These are phyloP conservation scores for Euptelea pleiosperma DNA, from an alignment of 164 flowering plant genomes.

Conservation along the genomic window DNA sequence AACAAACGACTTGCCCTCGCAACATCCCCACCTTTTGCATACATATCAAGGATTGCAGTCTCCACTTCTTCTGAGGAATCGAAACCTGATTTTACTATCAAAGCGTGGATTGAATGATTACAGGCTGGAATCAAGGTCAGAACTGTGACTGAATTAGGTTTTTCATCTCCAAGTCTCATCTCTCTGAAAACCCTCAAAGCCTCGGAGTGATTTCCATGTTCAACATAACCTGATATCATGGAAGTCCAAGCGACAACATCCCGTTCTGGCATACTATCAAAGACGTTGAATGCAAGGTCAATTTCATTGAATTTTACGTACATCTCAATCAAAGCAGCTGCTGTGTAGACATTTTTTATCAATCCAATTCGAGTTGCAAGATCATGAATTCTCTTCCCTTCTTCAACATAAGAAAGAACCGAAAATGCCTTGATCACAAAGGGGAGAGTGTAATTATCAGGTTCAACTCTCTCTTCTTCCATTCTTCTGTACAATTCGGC, in stretches of 20 bases:
- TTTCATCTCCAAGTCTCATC: conserved; percentile 22
- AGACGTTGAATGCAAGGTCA: conserved; percentile 15
- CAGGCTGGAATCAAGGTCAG: conserved; percentile 23
- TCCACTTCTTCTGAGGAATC: conserved; percentile 20
- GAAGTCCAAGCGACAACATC: conserved; percentile 37
- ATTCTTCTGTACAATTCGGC: conserved; percentile 20
- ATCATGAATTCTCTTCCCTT: conserved; percentile 23
- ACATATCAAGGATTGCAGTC: conserved; percentile 26
- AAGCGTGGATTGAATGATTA: conserved; percentile 16
- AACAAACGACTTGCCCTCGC: conserved; percentile 11
- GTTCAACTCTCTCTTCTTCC: conserved; percentile 18
- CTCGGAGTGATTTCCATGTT: conserved; percentile 9
- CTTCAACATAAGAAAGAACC: conserved; percentile 11
- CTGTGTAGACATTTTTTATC: conserved; percentile 21
- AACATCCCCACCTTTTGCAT: conserved; percentile 26
- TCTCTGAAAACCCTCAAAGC: conserved; percentile 18
- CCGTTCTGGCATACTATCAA: conserved; percentile 27
- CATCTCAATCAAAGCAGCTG: conserved; percentile 27
- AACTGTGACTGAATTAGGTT: conserved; percentile 24
- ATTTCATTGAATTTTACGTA: conserved; percentile 20
- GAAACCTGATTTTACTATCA: conserved; percentile 23
- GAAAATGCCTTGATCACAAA: conserved; percentile 31
- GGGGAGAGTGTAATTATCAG: conserved; percentile 32
- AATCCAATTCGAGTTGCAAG: conserved; percentile 13
- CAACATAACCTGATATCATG: conserved; percentile 25